Base-by-base conservation (phyloP, 805 yeast genomes). In the Zygosaccharomyces bailii region DNA sequence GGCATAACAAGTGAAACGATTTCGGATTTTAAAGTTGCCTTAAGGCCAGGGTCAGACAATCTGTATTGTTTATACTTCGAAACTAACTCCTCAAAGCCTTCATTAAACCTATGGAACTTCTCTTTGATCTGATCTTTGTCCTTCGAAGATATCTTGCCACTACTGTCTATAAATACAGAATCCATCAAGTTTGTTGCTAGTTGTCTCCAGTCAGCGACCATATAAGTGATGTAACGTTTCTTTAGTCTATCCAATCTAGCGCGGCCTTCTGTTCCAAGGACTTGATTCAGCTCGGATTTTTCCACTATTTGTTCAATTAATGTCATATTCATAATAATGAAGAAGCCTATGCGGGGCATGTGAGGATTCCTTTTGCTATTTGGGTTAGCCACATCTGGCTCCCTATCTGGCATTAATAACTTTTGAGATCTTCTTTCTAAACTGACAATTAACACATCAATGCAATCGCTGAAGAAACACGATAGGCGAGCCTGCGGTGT, bases 51-150 rank as follows among this genome's bases (percentile, higher is more conserved):
- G 59, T 88, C 95, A 6, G 81, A 76, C 36, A 88, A 73, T 45
- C 76, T 77, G 60, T 79, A 83, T 39, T 73, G 72, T 55, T 79
- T 82, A 59, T 85, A 86, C 45, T 75, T 79, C 23, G 73, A 74
- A 18, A 84, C 75, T 25, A 90, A 77, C 25, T 79, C 86, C 43
- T 93, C 98, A 60, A 93, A 86, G 34, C 82, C 83, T 21, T 78
- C 78, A 61, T 90, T 91, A 68, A 91, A 93, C 47, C 76, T 82
- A 51, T 77, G 78, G 67, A 87, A 88, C 58, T 86, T 79, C 49
- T 93, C 96, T 57, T 91, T 93, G 44, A 88, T 78, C 39, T 73
- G 78, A 43, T 88, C 96, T 50, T 80, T 78, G 52, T 88, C 96
- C 53, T 86, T 84, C n/a, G 80, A 79, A 35, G 79, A 69, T 51